Conservation (phyloP, 371 early-diverging fungal species). For the Actinomortierella wolfii region DNA sequence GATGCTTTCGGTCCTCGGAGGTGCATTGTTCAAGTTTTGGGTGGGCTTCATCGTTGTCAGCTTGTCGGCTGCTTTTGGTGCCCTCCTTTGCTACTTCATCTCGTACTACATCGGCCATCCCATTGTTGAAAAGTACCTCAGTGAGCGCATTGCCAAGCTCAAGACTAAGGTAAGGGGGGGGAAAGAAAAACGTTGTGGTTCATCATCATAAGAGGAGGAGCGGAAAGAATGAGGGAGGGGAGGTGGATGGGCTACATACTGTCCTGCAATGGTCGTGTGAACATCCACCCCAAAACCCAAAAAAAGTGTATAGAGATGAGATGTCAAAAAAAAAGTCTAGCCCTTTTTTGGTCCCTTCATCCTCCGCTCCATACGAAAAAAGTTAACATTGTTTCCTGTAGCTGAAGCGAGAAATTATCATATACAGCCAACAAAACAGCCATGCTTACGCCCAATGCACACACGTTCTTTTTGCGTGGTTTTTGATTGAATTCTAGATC, state of each 20-base stretch:
- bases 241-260: slow-evolving; percentile 2
- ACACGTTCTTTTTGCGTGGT: too few relatives aligned
- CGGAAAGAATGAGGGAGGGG: background rate
- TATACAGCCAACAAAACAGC: too few relatives aligned
- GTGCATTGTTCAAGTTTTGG: slow-evolving; percentile 66
- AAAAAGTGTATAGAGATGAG: background rate
- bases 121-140: slow-evolving; percentile 57
- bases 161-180: slow-evolving; percentile 50
- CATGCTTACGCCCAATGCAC: too few relatives aligned
- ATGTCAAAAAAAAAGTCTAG: background rate
- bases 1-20: slow-evolving; percentile 66
- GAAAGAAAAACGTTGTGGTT: too few relatives aligned
- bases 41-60: slow-evolving; percentile 55
- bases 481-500: slow-evolving; percentile 21
- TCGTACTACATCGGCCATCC: slow-evolving; percentile 60
- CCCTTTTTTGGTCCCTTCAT: background rate
- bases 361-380: too few relatives aligned
- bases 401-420: too few relatives aligned
- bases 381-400: too few relatives aligned
- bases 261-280: background rate
- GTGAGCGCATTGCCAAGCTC: slow-evolving; percentile 53
- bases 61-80: slow-evolving; percentile 57
- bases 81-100: slow-evolving; percentile 56
- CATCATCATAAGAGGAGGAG: background rate
- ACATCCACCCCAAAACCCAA: background rate